Evolutionary conservation across 352 stramenopile genomes (phyloP).

Genomic region (Elongisporangium anandrum): DNA sequence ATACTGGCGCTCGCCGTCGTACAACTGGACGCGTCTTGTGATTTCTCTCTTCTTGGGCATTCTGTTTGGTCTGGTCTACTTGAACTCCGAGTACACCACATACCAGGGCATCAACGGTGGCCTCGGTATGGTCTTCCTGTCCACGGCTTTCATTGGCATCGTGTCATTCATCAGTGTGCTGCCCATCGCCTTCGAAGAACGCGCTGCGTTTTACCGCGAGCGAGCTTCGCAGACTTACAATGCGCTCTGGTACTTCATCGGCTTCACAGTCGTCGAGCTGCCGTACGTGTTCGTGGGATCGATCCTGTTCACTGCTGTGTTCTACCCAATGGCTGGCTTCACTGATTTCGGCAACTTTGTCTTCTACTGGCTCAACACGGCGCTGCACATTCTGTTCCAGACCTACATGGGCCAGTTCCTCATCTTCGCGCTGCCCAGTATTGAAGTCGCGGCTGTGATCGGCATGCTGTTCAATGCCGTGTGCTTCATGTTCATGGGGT

Average conservation of each 20-base stretch:
- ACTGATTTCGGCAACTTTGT: slow-evolving; percentile 18
- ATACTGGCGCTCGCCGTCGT: slow-evolving; percentile 79
- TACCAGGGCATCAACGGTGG: slow-evolving; percentile 52
- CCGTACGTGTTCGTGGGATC: slow-evolving; percentile 19
- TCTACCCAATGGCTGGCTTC: slow-evolving; percentile 45
- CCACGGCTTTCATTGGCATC: slow-evolving; percentile 79
- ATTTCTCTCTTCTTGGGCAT: slow-evolving; percentile 76
- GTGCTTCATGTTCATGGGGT: slow-evolving; percentile 32
- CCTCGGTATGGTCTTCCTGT: slow-evolving; percentile 84
- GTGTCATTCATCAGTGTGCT: slow-evolving; percentile 76
- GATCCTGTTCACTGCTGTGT: slow-evolving; percentile 21
- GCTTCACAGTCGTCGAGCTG: slow-evolving; percentile 21
- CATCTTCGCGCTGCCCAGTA: slow-evolving; percentile 26
- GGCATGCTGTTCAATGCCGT: slow-evolving; percentile 32
- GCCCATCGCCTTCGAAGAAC: slow-evolving; percentile 77
- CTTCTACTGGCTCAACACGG: slow-evolving; percentile 30
- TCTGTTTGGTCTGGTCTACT: slow-evolving; percentile 74
- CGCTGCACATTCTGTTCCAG: slow-evolving; percentile 32
- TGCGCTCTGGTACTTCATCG: slow-evolving; percentile 56
- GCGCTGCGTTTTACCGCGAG: slow-evolving; percentile 76
- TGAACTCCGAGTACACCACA: slow-evolving; percentile 34
- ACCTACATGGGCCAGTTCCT: slow-evolving; percentile 32
- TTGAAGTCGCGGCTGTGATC: slow-evolving; percentile 28
- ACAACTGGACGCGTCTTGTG: slow-evolving; percentile 80
- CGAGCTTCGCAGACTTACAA: slow-evolving; percentile 83